phyloP scores from a whole-genome alignment of 2,329 filamentous ascomycete species.

The Aspergillus sp. region DNA sequence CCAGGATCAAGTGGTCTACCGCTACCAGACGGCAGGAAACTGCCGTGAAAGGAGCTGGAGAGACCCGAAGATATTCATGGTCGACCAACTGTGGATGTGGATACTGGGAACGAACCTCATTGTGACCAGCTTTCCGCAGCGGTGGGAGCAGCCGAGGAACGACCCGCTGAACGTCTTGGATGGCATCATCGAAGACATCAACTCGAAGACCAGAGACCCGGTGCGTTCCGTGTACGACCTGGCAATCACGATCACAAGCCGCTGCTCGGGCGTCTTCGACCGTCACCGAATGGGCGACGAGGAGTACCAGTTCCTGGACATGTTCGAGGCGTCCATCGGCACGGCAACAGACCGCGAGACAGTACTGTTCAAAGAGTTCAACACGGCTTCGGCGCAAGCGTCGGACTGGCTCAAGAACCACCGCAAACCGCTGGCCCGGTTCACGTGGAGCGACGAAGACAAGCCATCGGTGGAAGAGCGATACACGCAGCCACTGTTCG shows the following conservation, averaged over 20 bases:
- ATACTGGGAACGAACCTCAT: constrained; percentile 50
- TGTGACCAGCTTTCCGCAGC: constrained; percentile 36
- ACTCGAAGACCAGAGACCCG: constrained; percentile 52
- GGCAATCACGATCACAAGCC: constrained; percentile 51
- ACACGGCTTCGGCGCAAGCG: constrained; percentile 48
- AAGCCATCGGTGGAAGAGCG: constrained; percentile 21
- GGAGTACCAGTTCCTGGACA: constrained; percentile 56
- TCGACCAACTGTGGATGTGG: constrained; percentile 61
- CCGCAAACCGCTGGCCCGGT: constrained; percentile 33
- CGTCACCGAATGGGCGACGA: constrained; percentile 49
- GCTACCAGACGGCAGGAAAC: constrained; percentile 41
- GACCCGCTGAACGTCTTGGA: constrained; percentile 56
- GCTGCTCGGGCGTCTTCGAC: constrained; percentile 54
- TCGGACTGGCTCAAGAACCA: constrained; percentile 46
- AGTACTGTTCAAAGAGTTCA: constrained; percentile 51
- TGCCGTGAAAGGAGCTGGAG: constrained; percentile 20
- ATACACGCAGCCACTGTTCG: constrained; percentile 34
- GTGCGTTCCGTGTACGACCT: constrained; percentile 55
- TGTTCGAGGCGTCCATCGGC: constrained; percentile 58
- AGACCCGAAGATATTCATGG: constrained; percentile 56
- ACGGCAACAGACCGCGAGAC: constrained; percentile 45
- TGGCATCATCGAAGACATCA: constrained; percentile 53
- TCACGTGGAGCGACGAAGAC: constrained; percentile 8
- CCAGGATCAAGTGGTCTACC: constrained; percentile 55
- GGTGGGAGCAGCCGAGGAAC: constrained; percentile 47